phyloP scores from a whole-genome alignment of 2,329 filamentous ascomycete genomes.

The Conoideocrella luteorostrata region DNA sequence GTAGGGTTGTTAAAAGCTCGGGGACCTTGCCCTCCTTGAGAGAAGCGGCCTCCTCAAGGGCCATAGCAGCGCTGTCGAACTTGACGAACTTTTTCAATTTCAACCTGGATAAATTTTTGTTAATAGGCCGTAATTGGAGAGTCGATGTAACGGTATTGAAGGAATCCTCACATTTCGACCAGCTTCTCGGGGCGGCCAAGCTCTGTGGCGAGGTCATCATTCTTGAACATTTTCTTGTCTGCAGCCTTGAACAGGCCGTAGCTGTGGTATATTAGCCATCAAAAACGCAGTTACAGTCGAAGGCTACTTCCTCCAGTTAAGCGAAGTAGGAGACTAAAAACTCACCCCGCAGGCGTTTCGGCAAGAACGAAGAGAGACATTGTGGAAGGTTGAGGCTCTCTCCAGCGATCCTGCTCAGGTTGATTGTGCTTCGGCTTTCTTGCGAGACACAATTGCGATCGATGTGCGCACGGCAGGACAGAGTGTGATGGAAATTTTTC shows the following conservation, averaged over 20 bases:
- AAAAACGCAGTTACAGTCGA: not conserved
- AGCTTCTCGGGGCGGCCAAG: conserved; percentile 76
- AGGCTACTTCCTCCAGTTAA: not conserved
- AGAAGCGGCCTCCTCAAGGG: conserved; percentile 82
- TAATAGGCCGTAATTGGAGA: not conserved
- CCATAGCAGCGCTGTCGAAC: conserved; percentile 87
- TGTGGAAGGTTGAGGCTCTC: conserved; percentile 30
- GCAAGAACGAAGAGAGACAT: conserved; percentile 92
- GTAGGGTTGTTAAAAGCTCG: conserved; percentile 71
- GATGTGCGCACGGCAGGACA: conserved; percentile 26
- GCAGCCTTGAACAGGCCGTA: conserved; percentile 98
- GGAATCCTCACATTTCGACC: conserved; percentile 65
- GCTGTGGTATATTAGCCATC: conserved; percentile 43
- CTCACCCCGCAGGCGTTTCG: conserved; percentile 79
- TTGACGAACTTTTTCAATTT: conserved; percentile 97
- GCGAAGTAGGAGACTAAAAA: conserved; percentile 2
- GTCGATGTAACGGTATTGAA: not conserved
- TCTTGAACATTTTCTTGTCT: conserved; percentile 96
- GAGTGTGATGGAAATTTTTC: conserved; percentile 38
- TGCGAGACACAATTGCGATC: conserved; percentile 29
- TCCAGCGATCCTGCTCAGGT: conserved; percentile 23
- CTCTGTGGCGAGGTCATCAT: conserved; percentile 70
- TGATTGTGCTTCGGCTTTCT: conserved; percentile 27
- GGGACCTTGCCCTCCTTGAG: conserved; percentile 94
- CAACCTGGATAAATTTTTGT: conserved; percentile 47